Evolutionary conservation across 257 asterid species (phyloP).

Genomic region (Solanum etuberosum): DNA sequence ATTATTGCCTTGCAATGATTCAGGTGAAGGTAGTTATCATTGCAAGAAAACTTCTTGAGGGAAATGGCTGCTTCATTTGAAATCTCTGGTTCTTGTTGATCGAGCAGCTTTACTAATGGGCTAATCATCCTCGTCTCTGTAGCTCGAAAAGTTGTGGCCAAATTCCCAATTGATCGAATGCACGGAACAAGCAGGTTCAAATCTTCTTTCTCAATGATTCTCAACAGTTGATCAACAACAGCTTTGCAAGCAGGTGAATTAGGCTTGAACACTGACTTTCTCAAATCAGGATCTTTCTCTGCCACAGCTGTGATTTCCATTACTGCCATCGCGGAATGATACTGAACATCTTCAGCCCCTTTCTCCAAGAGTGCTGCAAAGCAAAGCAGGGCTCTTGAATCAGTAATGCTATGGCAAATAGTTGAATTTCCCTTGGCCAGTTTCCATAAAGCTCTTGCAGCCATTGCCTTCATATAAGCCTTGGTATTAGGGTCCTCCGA

Average conservation of each 20-base stretch:
- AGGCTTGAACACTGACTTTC: slow-evolving; percentile 38
- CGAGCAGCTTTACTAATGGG: slow-evolving; percentile 29
- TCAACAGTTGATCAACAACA: slow-evolving; percentile 25
- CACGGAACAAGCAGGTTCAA: slow-evolving; percentile 26
- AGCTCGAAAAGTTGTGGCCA: slow-evolving; percentile 31
- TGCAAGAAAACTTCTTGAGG: slow-evolving; percentile 31
- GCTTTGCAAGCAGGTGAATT: slow-evolving; percentile 36
- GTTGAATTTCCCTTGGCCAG: slow-evolving; percentile 57
- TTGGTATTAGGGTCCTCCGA: slow-evolving; percentile 66
- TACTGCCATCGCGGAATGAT: slow-evolving; percentile 71
- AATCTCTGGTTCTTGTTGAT: slow-evolving; percentile 19
- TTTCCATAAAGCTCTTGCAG: slow-evolving; percentile 75
- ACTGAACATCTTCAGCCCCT: slow-evolving; percentile 54
- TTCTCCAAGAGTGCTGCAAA: slow-evolving; percentile 63
- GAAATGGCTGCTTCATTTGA: slow-evolving; percentile 27
- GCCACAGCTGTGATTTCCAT: slow-evolving; percentile 40
- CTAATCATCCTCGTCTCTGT: slow-evolving; percentile 33
- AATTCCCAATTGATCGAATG: slow-evolving; percentile 27
- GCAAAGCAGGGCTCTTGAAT: slow-evolving; percentile 64
- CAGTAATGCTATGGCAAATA: slow-evolving; percentile 75
- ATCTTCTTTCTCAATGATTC: slow-evolving; percentile 16
- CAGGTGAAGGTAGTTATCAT: slow-evolving; percentile 24
- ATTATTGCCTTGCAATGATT: slow-evolving; percentile 36
- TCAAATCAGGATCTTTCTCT: slow-evolving; percentile 25
- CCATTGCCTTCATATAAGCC: slow-evolving; percentile 67